Conservation (phyloP, 2,329 filamentous ascomycete genomes). For the Rhinocladiella mackenziei region DNA sequence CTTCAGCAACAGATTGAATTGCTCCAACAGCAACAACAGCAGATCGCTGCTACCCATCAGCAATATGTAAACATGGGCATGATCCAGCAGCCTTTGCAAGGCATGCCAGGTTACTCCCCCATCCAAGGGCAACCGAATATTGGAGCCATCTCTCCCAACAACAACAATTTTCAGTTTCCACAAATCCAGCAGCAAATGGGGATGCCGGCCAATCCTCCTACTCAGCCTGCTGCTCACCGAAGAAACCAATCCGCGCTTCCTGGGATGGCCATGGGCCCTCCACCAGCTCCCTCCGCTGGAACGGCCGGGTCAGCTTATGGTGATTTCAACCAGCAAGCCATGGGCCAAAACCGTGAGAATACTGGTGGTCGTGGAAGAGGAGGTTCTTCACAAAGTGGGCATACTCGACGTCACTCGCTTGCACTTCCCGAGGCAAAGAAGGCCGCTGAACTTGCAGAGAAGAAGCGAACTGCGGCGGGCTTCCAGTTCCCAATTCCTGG, state of each 20-base stretch:
- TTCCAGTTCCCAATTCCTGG: constrained; percentile 89
- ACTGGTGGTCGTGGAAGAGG: constrained; percentile 66
- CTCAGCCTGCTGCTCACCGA: constrained; percentile 80
- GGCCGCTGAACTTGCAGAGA: constrained; percentile 91
- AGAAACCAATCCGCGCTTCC: constrained; percentile 97
- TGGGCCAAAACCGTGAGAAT: constrained; percentile 69
- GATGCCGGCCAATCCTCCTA: constrained; percentile 69
- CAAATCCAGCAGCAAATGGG: constrained; percentile 63
- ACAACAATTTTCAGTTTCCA: constrained; percentile 77
- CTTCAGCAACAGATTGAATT: constrained; percentile 98
- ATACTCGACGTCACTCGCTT: constrained; percentile 90
- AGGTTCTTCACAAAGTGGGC: constrained; percentile 67
- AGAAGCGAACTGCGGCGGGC: constrained; percentile 87
- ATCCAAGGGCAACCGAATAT: constrained; percentile 67
- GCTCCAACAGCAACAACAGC: constrained; percentile 95
- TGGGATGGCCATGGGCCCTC: constrained; percentile 84
- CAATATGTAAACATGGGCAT: constrained; percentile 98
- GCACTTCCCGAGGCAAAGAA: constrained; percentile 95
- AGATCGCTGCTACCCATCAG: constrained; percentile 92
- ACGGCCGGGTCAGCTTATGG: constrained; percentile 74
- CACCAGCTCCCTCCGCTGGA: constrained; percentile 85
- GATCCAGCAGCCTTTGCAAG: constrained; percentile 76
- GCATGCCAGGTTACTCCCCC: constrained; percentile 68
- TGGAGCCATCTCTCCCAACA: constrained; percentile 70
- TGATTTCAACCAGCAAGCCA: constrained; percentile 66